A percentile compares a stretch with the other conserved stretches of the same genome.
Conservation (phyloP, 1,284 basidiomycete genomes). For the Athelia psychrophila region DNA sequence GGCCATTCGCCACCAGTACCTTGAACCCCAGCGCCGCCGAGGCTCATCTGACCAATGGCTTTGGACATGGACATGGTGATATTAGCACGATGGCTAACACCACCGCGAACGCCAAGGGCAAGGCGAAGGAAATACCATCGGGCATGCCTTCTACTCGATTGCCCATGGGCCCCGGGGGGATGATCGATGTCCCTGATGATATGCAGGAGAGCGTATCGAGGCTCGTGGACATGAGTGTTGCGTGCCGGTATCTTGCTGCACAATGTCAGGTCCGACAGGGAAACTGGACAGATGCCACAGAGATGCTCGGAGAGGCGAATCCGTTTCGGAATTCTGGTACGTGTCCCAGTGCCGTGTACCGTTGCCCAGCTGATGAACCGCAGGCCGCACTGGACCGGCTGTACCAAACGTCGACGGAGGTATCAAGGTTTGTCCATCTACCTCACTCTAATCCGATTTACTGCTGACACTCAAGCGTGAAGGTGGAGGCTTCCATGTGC, state of each 20-base stretch:
- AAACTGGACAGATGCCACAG: constrained; percentile 90
- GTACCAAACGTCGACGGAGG: constrained; percentile 80
- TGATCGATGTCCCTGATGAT: constrained; percentile 62
- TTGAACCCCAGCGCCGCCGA: constrained; percentile 36
- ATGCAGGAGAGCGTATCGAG: constrained; percentile 64
- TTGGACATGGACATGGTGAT: constrained; percentile 26
- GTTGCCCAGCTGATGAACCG: constrained; percentile 6
- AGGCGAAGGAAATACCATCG: constrained; percentile 53
- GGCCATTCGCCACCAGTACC: constrained; percentile 64
- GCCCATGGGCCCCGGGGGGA: constrained; percentile 65
- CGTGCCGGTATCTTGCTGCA: constrained; percentile 91
- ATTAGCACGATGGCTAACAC: constrained; percentile 15
- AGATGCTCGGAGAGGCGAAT: constrained; percentile 91
- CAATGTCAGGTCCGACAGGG: constrained; percentile 94
- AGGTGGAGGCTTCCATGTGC: constrained; percentile 96
- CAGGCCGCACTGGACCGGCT: constrained; percentile 61
- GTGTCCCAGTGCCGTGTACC: constrained; percentile 13
- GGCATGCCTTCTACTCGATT: constrained; percentile 46
- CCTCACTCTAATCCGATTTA: background rate
- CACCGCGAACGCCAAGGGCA: constrained; percentile 45
- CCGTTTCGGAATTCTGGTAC: constrained; percentile 74
- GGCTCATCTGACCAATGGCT: constrained; percentile 39
- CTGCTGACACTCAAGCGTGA: constrained; percentile 1
- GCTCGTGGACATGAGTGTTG: constrained; percentile 88
- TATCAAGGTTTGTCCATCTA: constrained; percentile 66